These are phyloP conservation scores for Solanum chaucha DNA, from an alignment of 257 asterid species.

Conservation along the genomic window DNA sequence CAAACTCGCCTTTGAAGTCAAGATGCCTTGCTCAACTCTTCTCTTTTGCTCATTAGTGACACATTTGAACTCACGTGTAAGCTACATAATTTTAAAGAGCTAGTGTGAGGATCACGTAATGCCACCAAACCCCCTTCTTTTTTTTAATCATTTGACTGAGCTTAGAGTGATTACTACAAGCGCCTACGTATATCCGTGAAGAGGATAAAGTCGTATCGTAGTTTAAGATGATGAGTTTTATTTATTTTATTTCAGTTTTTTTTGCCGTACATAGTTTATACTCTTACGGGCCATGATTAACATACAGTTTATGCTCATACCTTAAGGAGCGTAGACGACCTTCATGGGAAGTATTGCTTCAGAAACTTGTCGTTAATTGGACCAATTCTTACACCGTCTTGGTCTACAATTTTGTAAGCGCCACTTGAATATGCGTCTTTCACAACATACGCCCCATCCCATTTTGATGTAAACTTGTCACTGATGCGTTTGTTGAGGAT, in stretches of 20 bases:
- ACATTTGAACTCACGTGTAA: neutral
- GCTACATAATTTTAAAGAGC: neutral
- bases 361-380: neutral
- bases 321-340: no score
- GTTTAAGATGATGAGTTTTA: neutral
- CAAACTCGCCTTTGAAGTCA: no score
- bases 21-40: no score
- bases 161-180: neutral
- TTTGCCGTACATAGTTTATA: neutral
- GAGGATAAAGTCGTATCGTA: neutral
- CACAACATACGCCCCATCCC: no score
- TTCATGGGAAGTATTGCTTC: neutral
- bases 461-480: no score
- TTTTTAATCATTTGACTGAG: neutral
- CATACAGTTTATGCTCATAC: neutral
- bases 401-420: no score
- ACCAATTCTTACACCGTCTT: neutral
- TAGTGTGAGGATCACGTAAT: neutral
- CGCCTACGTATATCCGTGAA: neutral
- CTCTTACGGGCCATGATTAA: neutral
- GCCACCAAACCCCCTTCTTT: no score
- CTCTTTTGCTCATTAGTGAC: no score
- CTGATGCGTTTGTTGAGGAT: no score
- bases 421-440: no score
- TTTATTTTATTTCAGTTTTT: no score